Evolutionary conservation across 2,329 filamentous ascomycete species (phyloP).

Genomic region (Podosphaera fusca): DNA sequence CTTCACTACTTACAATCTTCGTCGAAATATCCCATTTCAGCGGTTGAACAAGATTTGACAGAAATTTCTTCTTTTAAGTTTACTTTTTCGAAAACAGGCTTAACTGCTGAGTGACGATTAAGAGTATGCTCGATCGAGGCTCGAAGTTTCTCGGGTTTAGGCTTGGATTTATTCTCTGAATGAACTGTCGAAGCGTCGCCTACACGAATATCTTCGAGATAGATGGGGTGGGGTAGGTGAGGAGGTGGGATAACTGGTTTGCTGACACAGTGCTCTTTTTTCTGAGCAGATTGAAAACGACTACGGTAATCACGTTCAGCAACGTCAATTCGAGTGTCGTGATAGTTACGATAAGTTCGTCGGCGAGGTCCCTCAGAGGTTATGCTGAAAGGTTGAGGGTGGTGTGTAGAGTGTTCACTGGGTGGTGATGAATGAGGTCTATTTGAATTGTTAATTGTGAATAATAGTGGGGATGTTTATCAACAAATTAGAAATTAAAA

Average conservation of each 20-base stretch:
- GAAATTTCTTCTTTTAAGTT: conserved; percentile 14
- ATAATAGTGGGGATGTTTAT: conserved; percentile 10
- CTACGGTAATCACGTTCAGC: conserved; percentile 44
- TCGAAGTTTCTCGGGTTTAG: neutral
- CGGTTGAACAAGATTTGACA: conserved; percentile 12
- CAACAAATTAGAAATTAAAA: conserved; percentile 9
- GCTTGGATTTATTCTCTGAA: neutral
- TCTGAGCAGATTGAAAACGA: conserved; percentile 28
- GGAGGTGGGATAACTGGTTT: conserved; percentile 15
- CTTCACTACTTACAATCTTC: conserved; percentile 26
- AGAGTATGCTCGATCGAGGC: conserved; percentile 14
- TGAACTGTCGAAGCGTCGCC: conserved; percentile 12
- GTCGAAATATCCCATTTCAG: conserved; percentile 62
- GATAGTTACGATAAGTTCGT: conserved; percentile 5
- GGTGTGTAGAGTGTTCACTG: conserved; percentile 14
- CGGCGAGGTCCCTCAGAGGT: conserved; percentile 10
- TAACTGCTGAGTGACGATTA: conserved; percentile 15
- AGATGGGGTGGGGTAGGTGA: conserved; percentile 6
- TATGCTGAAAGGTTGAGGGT: conserved; percentile 9
- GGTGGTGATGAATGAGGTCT: conserved; percentile 13
- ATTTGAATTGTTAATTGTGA: conserved; percentile 7
- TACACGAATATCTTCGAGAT: conserved; percentile 8
- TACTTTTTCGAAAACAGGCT: conserved; percentile 4
- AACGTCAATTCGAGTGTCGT: conserved; percentile 26
- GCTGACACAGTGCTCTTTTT: conserved; percentile 7